These are phyloP conservation scores for Zychaea mexicana DNA, from an alignment of 371 early-diverging fungal species.

Conservation along the genomic window DNA sequence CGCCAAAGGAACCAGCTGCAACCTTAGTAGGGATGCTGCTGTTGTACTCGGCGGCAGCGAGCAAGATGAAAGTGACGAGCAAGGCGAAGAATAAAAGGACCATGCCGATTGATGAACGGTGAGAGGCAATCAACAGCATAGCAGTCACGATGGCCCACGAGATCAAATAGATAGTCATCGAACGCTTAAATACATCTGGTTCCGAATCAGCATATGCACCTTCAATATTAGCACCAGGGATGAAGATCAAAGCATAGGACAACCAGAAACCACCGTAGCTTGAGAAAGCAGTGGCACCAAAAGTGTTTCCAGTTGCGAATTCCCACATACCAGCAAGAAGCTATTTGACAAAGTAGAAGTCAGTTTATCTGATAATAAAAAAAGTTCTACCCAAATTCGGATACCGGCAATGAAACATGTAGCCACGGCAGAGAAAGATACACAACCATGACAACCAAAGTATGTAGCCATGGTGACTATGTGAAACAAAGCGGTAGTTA, in stretches of 20 bases:
- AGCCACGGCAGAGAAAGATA: no score
- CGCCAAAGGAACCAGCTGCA: conserved; percentile 70
- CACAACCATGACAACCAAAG: no score
- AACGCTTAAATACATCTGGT: conserved; percentile 48
- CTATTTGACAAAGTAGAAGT: conserved; percentile 20
- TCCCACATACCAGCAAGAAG: conserved; percentile 85
- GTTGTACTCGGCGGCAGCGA: conserved; percentile 51
- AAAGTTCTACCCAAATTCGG: no score
- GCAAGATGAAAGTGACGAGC: conserved; percentile 65
- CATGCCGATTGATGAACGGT: conserved; percentile 66
- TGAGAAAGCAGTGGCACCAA: conserved; percentile 85
- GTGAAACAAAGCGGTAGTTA: neutral
- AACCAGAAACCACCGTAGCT: conserved; percentile 85
- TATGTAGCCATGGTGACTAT: no score
- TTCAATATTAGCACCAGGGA: conserved; percentile 58
- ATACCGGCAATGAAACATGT: no score
- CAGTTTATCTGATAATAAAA: neutral
- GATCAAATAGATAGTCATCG: conserved; percentile 68
- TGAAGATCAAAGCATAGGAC: conserved; percentile 62
- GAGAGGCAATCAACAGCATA: conserved; percentile 68
- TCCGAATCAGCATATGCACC: conserved; percentile 40
- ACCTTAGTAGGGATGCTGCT: conserved; percentile 39
- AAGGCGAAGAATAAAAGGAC: conserved; percentile 67
- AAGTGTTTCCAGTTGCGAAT: conserved; percentile 75
- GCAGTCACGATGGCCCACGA: conserved; percentile 72